Percentiles rank a stretch among this genome's conserved stretches.
phyloP scores from a whole-genome alignment of 139 green algal species.

The Micromonas commoda region DNA sequence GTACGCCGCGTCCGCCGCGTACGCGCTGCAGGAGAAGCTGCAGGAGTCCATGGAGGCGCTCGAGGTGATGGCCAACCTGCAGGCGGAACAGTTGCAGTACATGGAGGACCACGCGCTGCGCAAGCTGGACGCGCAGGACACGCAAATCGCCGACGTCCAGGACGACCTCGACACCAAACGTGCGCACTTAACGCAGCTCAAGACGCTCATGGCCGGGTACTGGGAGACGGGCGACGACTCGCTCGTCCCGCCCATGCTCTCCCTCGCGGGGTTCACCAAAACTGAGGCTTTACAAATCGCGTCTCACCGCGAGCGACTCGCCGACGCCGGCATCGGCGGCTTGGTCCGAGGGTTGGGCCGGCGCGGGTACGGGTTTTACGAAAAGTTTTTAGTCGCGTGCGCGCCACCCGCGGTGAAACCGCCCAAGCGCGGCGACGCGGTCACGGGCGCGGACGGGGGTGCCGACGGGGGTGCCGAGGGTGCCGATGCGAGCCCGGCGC shows the following conservation, averaged over 20 bases:
- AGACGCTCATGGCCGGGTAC: not conserved
- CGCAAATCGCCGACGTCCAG: not conserved
- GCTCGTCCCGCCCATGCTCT: not conserved
- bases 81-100: slow-evolving; percentile 14
- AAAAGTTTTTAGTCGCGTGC: slow-evolving; percentile 13
- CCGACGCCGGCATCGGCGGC: not conserved
- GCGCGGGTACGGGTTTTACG: not conserved
- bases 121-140: slow-evolving; percentile 3
- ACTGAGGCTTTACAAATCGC: no score
- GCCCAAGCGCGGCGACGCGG: not conserved
- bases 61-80: slow-evolving; percentile 16
- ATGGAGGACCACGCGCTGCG: slow-evolving; percentile 16
- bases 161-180: not conserved
- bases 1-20: not conserved
- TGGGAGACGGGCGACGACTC: slow-evolving; percentile 1
- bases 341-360: not conserved
- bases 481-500: not conserved
- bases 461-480: not conserved
- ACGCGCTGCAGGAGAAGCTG: slow-evolving; percentile 1
- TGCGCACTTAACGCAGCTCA: not conserved
- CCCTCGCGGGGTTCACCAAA: not conserved
- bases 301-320: no score
- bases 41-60: slow-evolving; percentile 21
- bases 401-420: not conserved
- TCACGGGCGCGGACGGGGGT: slow-evolving; percentile 1